Base-by-base conservation (phyloP, 2,329 filamentous ascomycete genomes). In the Verticillium isaacii region DNA sequence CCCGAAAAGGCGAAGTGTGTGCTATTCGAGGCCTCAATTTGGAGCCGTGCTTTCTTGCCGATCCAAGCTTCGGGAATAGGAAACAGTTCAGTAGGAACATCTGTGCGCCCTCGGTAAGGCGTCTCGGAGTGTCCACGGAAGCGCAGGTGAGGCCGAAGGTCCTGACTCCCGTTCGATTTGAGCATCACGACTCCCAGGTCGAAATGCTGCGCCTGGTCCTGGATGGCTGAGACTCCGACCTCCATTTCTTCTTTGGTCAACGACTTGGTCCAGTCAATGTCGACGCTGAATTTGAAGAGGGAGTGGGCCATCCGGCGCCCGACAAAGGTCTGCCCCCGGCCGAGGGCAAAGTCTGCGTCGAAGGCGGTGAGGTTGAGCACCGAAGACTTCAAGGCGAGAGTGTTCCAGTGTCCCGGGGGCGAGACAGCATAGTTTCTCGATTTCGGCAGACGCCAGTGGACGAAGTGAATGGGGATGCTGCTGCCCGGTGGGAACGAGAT, bases 231-330 rank as follows among this genome's bases (percentile, higher is more conserved):
- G 7, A 86, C 73, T 1, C 84, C 84, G 1, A 82, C 80, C 69
- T 86, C 84, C 39, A 45, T 45, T 61, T 83, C 77, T 0, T 77
- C 76, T 0, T 67, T 56, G 0, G 62, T 62, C 0, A 68, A 67
- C 0, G 82, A 78, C 0, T 66, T 60, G 64, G 80, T 85, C 8
- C 74, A 70, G 1, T 45, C 39, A 19, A 86, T 57, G 63, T 82
- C 74, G 8, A 83, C 76, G 59, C 72, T 76, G 67, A 77, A 86
- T 0, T 73, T 79, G 68, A 86, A 86, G 1, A 84, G 70, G 0
- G 83, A 82, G 64, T 86, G 79, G 11, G 80, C 81, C 67, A 87
- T 84, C 3, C 83, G 75, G 2, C 82, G 76, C 0, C 79, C 80
- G 19, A 88, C 73, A 59, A 87, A 85, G 0, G 82, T 68, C 71